These are phyloP conservation scores for Amphicarpaea edgeworthii DNA, from an alignment of 306 rosid genomes.

Conservation along the genomic window DNA sequence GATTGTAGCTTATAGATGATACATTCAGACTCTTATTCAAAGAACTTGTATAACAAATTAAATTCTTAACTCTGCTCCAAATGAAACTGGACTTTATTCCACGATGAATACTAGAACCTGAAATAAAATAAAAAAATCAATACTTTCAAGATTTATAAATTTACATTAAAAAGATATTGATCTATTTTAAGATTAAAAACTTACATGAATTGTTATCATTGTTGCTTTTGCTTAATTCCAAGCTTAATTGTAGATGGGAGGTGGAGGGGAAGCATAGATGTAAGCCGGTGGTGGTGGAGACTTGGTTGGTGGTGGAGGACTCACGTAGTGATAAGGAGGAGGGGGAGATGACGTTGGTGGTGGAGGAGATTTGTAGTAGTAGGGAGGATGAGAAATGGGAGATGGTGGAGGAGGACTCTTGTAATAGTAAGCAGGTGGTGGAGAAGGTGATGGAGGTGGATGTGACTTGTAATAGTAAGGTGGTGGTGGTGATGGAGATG, in stretches of 20 bases:
- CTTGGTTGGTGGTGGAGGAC: slow-evolving; percentile 21
- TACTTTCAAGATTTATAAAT: background rate
- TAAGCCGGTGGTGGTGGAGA: slow-evolving; percentile 9
- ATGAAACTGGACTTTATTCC: slow-evolving; percentile 18
- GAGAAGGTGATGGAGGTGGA: slow-evolving; percentile 13
- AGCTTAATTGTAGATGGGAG: slow-evolving; percentile 23
- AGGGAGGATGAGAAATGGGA: background rate
- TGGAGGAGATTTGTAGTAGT: slow-evolving; percentile 25
- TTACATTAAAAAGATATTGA: background rate
- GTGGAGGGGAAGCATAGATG: slow-evolving; percentile 13
- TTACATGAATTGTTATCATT: slow-evolving; percentile 7
- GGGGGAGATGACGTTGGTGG: background rate
- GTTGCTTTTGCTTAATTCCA: background rate
- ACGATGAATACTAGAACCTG: slow-evolving; percentile 19
- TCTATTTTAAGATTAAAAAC: background rate
- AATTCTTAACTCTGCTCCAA: slow-evolving; percentile 3
- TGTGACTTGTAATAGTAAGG: slow-evolving; percentile 27
- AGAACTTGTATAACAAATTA: slow-evolving; percentile 6
- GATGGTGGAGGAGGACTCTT: slow-evolving; percentile 17
- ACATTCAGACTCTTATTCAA: slow-evolving; percentile 4
- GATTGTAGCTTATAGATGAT: slow-evolving; percentile 12
- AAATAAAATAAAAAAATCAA: background rate
- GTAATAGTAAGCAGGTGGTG: slow-evolving; percentile 14
- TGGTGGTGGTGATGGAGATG: slow-evolving; percentile 20
- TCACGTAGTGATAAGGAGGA: background rate